These are phyloP conservation scores for Alloteropsis semialata DNA, from an alignment of 176 grass and related monocot species.

Conservation along the genomic window DNA sequence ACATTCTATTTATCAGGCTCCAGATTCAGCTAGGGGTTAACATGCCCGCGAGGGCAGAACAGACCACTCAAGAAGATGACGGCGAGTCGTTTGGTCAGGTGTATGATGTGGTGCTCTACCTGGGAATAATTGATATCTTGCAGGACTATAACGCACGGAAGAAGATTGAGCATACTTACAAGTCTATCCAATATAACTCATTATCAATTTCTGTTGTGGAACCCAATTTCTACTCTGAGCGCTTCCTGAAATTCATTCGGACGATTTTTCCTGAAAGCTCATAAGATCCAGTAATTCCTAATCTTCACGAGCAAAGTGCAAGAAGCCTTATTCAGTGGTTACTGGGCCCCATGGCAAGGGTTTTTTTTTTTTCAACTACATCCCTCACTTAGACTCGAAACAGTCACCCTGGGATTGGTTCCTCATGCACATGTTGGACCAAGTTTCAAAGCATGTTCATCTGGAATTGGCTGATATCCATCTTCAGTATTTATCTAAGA, in stretches of 20 bases:
- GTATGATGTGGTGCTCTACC: constrained; percentile 89
- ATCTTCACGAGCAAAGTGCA: not conserved
- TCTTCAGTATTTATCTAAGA: too few relatives aligned
- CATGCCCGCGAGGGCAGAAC: constrained; percentile 88
- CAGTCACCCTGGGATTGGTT: not conserved
- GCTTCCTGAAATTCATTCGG: constrained; percentile 84
- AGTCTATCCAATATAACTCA: constrained; percentile 77
- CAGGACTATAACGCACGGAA: constrained; percentile 89
- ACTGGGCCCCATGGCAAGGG: too few relatives aligned
- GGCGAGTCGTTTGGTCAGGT: constrained; percentile 53
- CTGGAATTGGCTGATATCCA: too few relatives aligned
- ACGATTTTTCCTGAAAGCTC: constrained; percentile 74
- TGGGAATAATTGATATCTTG: constrained; percentile 95
- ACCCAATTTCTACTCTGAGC: constrained; percentile 67
- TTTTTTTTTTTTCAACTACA: too few relatives aligned
- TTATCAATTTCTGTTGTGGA: constrained; percentile 79
- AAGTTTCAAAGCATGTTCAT: too few relatives aligned
- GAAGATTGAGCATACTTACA: constrained; percentile 83
- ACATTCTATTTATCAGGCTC: constrained; percentile 41
- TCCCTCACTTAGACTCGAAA: not conserved
- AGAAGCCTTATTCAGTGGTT: not conserved
- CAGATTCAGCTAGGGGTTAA: constrained; percentile 98
- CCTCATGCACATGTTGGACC: not conserved
- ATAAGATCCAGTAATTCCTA: constrained; percentile 1
- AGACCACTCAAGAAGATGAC: constrained; percentile 42